Evolutionary conservation across 1,284 basidiomycete genomes (phyloP), one percentile per base, ranked within the genome.

Genomic region (Rhodotorula sp.): DNA sequence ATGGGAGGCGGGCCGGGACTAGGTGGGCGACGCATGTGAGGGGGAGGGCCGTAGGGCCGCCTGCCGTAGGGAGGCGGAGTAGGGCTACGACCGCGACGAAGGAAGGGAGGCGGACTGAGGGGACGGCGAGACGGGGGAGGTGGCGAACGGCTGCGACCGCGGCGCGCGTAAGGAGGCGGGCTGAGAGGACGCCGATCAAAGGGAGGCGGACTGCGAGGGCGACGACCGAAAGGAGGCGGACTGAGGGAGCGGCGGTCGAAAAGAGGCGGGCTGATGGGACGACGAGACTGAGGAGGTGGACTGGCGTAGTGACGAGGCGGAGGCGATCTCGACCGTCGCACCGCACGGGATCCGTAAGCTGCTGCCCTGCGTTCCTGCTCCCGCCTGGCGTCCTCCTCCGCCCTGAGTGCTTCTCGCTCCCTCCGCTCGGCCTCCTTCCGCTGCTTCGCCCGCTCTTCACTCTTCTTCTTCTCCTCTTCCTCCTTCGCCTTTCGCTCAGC

Each of bases 331-430:
- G 48, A 49, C 22, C 48, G 22, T 22, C 22, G n/a, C 2, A 15
- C n/a, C 11, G 24, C 59, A 24, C 59, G n/a, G 22, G 60, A 44
- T 4, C 39, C 60, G 44, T 62, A 62, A 39, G 60, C 61, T 10
- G 22, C 27, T 32, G 62, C 62, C n/a, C 52, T 32, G 20, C 54
- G 47, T 56, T 58, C 55, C 4, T 44, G 34, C 11, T 34, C 48
- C 39, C 56, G 15, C 44, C n/a, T 32, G 27, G 46, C 46, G 19
- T 46, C n/a, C 22, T 57, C 56, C 27, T n/a, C 34, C 39, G 8
- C 29, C 24, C 56, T 22, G 20, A 24, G 24, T 7, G n/a, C 54
- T 8, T 53, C 34, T 5, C 19, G 17, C 22, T 24, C 24, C 47
- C 24, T n/a, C 32, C 11, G 47, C 11, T 32, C 48, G 2, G 44